Conservation (phyloP, 192 early-diverging fungal genomes). For the Rhizophagus prolifer region DNA sequence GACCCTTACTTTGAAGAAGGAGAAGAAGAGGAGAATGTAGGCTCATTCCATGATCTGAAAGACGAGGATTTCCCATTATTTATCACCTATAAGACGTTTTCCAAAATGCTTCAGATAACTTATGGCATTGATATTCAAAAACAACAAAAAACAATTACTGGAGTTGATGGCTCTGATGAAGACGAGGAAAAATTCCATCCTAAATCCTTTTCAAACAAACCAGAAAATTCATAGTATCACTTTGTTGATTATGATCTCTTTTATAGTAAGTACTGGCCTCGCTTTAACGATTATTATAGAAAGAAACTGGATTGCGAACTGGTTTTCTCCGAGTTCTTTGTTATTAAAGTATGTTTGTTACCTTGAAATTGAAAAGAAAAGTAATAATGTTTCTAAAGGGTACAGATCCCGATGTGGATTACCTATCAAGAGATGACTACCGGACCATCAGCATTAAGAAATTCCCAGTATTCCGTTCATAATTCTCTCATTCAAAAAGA, state of each 20-base stretch:
- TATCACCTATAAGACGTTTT: slow-evolving; percentile 19
- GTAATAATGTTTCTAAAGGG: slow-evolving; percentile 4
- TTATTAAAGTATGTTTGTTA: slow-evolving; percentile 24
- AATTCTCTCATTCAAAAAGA: too few species aligned
- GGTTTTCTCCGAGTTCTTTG: slow-evolving; percentile 16
- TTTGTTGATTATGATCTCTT: slow-evolving; percentile 17
- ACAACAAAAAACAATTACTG: background rate
- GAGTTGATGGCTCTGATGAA: background rate
- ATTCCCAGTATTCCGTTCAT: slow-evolving; percentile 8
- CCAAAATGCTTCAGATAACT: too few species aligned
- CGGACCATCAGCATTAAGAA: slow-evolving; percentile 7
- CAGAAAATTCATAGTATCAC: background rate
- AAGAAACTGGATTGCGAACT: background rate
- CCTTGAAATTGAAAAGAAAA: too few species aligned
- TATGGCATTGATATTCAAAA: slow-evolving; percentile 24
- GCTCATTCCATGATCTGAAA: slow-evolving; percentile 19
- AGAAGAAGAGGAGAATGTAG: background rate
- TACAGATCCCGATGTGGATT: background rate
- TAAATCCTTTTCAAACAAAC: too few species aligned
- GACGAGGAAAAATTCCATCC: background rate
- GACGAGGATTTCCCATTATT: slow-evolving; percentile 20
- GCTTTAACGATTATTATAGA: background rate
- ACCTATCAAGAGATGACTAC: slow-evolving; percentile 25
- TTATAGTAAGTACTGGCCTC: background rate
- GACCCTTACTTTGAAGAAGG: background rate